A percentile compares a stretch with the other conserved stretches of the same genome.
Evolutionary conservation across 2,329 filamentous ascomycete species (phyloP).

Genomic region (Cladosporium sp.): DNA sequence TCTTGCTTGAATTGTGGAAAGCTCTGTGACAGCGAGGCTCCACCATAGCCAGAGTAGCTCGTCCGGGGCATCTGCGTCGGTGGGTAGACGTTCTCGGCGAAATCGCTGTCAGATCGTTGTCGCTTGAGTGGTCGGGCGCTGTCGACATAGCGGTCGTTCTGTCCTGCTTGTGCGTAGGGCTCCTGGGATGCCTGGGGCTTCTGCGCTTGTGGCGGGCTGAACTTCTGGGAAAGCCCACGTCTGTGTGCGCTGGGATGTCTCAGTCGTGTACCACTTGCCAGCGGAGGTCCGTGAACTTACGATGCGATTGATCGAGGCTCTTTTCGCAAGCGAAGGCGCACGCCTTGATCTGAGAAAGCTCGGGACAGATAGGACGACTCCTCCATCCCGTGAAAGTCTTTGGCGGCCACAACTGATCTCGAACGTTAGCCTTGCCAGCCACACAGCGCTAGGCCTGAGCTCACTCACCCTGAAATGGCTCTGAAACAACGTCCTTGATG

Average conservation of each 20-base stretch:
- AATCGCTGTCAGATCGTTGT: slow-evolving; percentile 22
- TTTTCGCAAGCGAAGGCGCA: slow-evolving; percentile 74
- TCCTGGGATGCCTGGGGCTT: slow-evolving; percentile 12
- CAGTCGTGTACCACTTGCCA: not conserved
- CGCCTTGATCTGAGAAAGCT: slow-evolving; percentile 80
- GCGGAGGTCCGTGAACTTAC: not conserved
- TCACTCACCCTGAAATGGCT: slow-evolving; percentile 59
- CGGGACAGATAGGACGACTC: slow-evolving; percentile 77
- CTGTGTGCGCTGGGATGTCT: slow-evolving; percentile 3
- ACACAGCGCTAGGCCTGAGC: slow-evolving; percentile 6
- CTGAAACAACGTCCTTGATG: slow-evolving; percentile 44
- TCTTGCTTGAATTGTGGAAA: slow-evolving; percentile 7
- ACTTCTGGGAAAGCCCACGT: slow-evolving; percentile 1
- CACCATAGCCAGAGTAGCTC: slow-evolving; percentile 2
- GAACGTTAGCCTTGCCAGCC: slow-evolving; percentile 11
- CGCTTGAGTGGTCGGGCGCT: slow-evolving; percentile 19
- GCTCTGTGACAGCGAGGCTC: slow-evolving; percentile 3
- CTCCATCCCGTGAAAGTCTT: slow-evolving; percentile 71
- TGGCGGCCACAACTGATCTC: slow-evolving; percentile 40
- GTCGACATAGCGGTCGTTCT: slow-evolving; percentile 14
- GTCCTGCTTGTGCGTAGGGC: slow-evolving; percentile 9
- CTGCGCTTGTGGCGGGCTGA: slow-evolving; percentile 17
- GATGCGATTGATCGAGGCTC: slow-evolving; percentile 53
- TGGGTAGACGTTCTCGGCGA: slow-evolving; percentile 13
- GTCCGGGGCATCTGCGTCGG: slow-evolving; percentile 8